These are phyloP conservation scores for Fusarium sp. DNA, from an alignment of 2,329 filamentous ascomycete species.

Conservation along the genomic window DNA sequence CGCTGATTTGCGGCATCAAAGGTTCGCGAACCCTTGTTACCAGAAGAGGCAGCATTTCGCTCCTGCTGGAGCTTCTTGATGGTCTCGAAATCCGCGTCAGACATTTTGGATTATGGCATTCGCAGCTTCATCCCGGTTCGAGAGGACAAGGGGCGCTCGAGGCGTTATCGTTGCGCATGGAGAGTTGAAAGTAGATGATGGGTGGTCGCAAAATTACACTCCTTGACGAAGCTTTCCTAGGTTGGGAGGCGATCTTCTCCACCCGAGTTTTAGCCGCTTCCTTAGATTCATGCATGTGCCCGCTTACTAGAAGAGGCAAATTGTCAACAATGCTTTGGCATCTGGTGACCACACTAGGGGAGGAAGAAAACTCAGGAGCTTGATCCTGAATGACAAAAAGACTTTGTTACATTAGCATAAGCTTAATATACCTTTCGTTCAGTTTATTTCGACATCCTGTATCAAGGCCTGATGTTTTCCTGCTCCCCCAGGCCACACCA, in stretches of 20 bases:
- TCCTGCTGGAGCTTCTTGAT: constrained; percentile 90
- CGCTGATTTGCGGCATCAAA: constrained; percentile 83
- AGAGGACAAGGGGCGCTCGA: constrained; percentile 48
- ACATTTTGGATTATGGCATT: constrained; percentile 60
- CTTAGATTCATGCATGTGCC: constrained; percentile 3
- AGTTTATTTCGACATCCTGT: no score
- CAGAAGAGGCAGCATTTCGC: constrained; percentile 81
- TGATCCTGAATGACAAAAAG: no score
- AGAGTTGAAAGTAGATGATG: constrained; percentile 40
- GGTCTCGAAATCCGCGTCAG: constrained; percentile 84
- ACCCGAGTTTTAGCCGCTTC: constrained; percentile 48
- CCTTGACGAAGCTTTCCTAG: constrained; percentile 40
- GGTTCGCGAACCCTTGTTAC: constrained; percentile 82
- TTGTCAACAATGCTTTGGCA: constrained; percentile 7
- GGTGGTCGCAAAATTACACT: constrained; percentile 43
- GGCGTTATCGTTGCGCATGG: constrained; percentile 50
- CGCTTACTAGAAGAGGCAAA: constrained; percentile 13
- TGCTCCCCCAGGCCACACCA: neutral
- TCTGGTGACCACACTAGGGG: neutral
- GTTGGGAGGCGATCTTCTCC: constrained; percentile 40
- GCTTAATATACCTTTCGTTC: no score
- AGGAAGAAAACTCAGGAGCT: no score
- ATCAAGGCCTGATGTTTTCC: no score
- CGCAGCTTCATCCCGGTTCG: constrained; percentile 54
- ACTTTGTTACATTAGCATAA: no score